Evolutionary conservation across 164 flowering plant genomes (phyloP), one percentile per base, ranked within the genome.

Genomic region (Vitis rotundifolia): DNA sequence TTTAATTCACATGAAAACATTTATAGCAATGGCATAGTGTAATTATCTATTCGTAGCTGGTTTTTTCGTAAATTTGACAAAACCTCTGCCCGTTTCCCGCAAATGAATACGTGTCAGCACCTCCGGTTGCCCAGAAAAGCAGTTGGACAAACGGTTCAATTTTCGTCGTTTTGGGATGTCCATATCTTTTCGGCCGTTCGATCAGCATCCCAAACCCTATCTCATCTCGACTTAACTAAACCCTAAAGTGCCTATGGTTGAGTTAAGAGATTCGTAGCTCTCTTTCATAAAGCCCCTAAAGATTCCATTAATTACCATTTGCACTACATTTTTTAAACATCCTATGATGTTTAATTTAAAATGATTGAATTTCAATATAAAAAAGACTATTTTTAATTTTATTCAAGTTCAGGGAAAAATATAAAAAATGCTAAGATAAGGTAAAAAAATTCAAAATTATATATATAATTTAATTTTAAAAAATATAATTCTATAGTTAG

Each of bases 121-220:
- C 55, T 47, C 65, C 37, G 62, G 18, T 22, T n/a, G 69, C 22
- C 63, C 50, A 22, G 53, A 59, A 59, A 73, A 55, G 47, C 61
- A 37, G 61, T 69, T 61, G 53, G 47, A 52, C 49, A 51, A 72
- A 59, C 62, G 70, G 70, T 70, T 56, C 72, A 64, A 37, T 54
- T 13, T 70, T 57, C 28, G 66, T 71, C 78, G 14, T 51, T 18
- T 59, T 71, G 1, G 28, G 26, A 50, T 11, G 69, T 64, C 68
- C 22, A 19, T 49, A 19, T 60, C 66, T 18, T n/a, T 10, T 28
- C 68, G 60, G 68, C 77, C 80, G 80, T 77, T 73, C 53, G 77
- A 77, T 77, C n/a, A 67, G 74, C 66, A 61, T 73, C 72, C 44
- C 16, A 62, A 22, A 55, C 60, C 49, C 10, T 26, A 11, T 13